Evolutionary conservation across 2,329 filamentous ascomycete genomes (phyloP).

Genomic region (Colletotrichum spaethianum): DNA sequence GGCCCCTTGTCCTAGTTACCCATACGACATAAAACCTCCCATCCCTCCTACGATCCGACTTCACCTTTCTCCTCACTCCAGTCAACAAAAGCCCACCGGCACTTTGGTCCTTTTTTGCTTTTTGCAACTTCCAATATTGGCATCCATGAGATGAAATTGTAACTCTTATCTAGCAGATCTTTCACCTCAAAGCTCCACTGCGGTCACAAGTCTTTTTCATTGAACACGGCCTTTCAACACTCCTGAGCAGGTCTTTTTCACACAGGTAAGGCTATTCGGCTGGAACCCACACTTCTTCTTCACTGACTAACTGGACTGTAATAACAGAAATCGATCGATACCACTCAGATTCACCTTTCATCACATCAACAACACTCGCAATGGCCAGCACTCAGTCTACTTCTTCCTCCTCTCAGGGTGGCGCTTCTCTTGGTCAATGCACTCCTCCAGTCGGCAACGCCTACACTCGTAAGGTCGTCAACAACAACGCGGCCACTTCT

Average conservation of each 20-base stretch:
- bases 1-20: background rate
- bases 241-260: background rate
- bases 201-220: background rate
- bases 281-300: too few relatives aligned
- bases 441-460: background rate
- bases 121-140: background rate
- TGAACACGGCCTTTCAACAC: background rate
- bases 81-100: background rate
- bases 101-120: background rate
- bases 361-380: background rate
- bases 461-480: background rate
- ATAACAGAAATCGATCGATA: background rate
- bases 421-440: background rate
- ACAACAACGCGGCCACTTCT: too few relatives aligned
- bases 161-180: background rate
- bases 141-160: background rate
- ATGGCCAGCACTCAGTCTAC: background rate
- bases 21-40: background rate
- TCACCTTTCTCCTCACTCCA: background rate
- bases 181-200: background rate
- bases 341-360: background rate
- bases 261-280: background rate
- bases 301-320: too few relatives aligned
- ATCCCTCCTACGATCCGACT: background rate
- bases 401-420: background rate